A percentile compares a stretch with the other conserved stretches of the same genome.
These are phyloP conservation scores for Diaporthe ilicicola DNA, from an alignment of 2,329 filamentous ascomycete genomes.

Conservation along the genomic window DNA sequence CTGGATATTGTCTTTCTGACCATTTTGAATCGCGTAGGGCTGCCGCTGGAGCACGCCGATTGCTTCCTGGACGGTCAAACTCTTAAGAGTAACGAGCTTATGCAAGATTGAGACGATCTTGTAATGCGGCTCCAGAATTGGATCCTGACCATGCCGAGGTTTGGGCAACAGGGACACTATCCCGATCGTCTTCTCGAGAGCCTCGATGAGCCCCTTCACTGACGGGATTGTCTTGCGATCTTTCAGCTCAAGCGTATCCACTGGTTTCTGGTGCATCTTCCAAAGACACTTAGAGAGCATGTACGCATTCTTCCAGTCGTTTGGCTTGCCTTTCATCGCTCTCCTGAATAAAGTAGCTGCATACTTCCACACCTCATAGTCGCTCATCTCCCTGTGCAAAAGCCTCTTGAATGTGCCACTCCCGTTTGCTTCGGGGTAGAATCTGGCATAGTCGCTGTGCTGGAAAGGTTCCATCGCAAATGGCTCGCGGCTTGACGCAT, in stretches of 20 bases:
- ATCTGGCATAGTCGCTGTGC: constrained; percentile 64
- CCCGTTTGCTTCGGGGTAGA: constrained; percentile 61
- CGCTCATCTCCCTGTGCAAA: constrained; percentile 64
- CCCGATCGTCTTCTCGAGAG: constrained; percentile 60
- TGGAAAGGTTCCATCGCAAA: constrained; percentile 70
- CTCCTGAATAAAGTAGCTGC: constrained; percentile 64
- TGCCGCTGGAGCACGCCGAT: constrained; percentile 64
- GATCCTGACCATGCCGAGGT: constrained; percentile 70
- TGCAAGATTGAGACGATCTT: constrained; percentile 85
- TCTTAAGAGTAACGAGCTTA: constrained; percentile 74
- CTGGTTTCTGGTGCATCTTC: constrained; percentile 67
- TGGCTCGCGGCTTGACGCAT: constrained; percentile 68
- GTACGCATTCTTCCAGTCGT: constrained; percentile 68
- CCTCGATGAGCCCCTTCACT: constrained; percentile 53
- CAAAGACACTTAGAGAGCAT: constrained; percentile 70
- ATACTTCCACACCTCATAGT: constrained; percentile 70
- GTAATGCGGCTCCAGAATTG: constrained; percentile 90
- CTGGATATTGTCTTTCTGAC: constrained; percentile 58
- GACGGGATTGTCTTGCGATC: constrained; percentile 50
- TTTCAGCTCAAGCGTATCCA: constrained; percentile 52
- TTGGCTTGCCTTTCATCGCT: constrained; percentile 62
- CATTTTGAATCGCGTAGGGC: constrained; percentile 60
- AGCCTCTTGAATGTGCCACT: constrained; percentile 61
- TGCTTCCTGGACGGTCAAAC: constrained; percentile 57
- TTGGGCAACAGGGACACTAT: constrained; percentile 62